Conservation (phyloP, 2,329 filamentous ascomycete genomes). For the Aspergillus sp. region DNA sequence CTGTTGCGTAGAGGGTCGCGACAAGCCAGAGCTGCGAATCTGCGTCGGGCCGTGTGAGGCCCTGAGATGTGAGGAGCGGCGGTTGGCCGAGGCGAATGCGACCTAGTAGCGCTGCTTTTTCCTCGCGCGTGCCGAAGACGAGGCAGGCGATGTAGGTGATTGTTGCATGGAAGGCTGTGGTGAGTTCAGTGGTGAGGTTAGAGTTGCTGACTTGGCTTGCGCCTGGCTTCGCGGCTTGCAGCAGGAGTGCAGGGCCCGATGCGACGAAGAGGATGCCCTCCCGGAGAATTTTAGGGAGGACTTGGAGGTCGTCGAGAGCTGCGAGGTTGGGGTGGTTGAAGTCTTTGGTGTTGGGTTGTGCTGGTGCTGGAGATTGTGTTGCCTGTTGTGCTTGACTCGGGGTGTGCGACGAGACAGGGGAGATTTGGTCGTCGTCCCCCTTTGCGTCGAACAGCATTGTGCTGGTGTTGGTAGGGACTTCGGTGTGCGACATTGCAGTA, state of each 20-base stretch:
- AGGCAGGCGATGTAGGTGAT: conserved; percentile 36
- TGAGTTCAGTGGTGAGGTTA: conserved; percentile 23
- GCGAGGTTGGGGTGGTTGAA: conserved; percentile 24
- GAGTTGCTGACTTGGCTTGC: conserved; percentile 18
- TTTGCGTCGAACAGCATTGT: conserved; percentile 14
- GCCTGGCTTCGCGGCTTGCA: conserved; percentile 33
- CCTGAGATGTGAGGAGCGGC: conserved; percentile 22
- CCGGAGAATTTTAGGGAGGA: conserved; percentile 36
- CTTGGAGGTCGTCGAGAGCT: conserved; percentile 32
- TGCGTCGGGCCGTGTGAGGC: conserved; percentile 13
- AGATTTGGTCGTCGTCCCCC: conserved; percentile 9
- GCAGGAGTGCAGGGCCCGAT: conserved; percentile 33
- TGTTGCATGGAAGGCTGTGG: conserved; percentile 30
- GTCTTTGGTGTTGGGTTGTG: neutral
- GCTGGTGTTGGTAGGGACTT: neutral
- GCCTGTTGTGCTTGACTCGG: neutral
- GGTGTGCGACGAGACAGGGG: conserved; percentile 12
- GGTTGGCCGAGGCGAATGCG: conserved; percentile 24
- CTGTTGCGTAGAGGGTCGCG: conserved; percentile 37
- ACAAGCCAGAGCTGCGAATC: conserved; percentile 33
- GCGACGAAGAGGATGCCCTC: conserved; percentile 38
- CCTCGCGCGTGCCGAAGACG: conserved; percentile 31
- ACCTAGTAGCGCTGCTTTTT: conserved; percentile 30
- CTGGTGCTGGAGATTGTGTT: neutral
- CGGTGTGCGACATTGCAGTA: neutral